Base-by-base conservation (phyloP, 2,329 filamentous ascomycete genomes). In the Tolypocladium ophioglossoides region DNA sequence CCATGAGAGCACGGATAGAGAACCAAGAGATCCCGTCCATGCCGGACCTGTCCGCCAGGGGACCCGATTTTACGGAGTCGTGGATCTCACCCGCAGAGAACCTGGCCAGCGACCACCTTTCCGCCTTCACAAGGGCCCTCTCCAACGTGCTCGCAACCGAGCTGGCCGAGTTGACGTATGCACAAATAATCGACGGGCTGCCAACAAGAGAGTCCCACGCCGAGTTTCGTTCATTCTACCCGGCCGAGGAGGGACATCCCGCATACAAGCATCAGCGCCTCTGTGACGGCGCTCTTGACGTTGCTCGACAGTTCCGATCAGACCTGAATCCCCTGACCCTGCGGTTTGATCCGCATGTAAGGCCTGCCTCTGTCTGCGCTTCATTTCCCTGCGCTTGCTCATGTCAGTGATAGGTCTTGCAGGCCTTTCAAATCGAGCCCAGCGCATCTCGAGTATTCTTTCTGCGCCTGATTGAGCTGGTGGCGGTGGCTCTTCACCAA, bases 151-250 rank as follows among this genome's bases (percentile, higher is more conserved):
- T 62, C 0, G 50, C 54, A 0, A 62, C 55, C 0, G 54, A 53
- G 3, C 3, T 55, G 0, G 57, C 59, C 0, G 50, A 54, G 6
- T 51, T 55, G 8, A 61, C 60, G 0, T 61, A 59, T 14, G 56
- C 59, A 0, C 59, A 62, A 9, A 57, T 62, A 6, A 58, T 60
- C 3, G 56, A 62, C 22, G 60, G 58, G 1, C 55, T 59, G 0
- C 60, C 60, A 16, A 47, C 41, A 9, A 27, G 12, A 22, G 41
- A 47, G n/a, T 47, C 41, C 12, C 30, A 16, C 3, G 22, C 22
- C 41, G 41, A 47, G 41, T 47, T 47, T 27, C 24, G 12, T 16
- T 18, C 22, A 8, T 47, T 47, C 41, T 47, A 47, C 41, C 22
- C 41, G 22, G 41, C 41, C 12, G 10, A 16, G 7, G 41, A 27